Evolutionary conservation across 1,139 yeast species (phyloP), one percentile per base, ranked within the genome.

Genomic region (Pichia sp.): DNA sequence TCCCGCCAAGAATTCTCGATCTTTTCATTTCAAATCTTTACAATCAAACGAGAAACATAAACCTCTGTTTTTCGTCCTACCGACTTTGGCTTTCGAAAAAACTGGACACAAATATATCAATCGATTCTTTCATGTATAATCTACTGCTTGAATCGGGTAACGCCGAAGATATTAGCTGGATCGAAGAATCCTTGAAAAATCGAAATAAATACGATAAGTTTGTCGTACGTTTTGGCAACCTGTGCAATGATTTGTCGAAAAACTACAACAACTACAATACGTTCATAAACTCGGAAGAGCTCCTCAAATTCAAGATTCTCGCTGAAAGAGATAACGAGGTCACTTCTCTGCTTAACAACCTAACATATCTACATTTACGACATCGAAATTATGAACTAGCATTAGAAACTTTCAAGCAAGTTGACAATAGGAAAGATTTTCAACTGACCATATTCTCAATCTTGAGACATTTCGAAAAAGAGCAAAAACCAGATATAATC

Each of bases 61-160:
- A 59, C 10, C 52, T 60, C 5, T 62, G 67, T 45, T 61, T 57
- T 31, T 55, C 58, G 47, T 61, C 64, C 1, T 66, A 64, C 52
- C 54, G 62, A 38, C 53, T 64, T 1, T 67, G 70, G 70, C 16
- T 61, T 5, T 59, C 64, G 6, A 57, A 52, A 34, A 49, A 54
- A 11, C 50, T 58, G 5, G 45, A 50, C 5, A 61, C 66, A 1
- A 54, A 50, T 15, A 51, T 57, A 10, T 51, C 57, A 11, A 63
- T 67, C 5, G 66, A 64, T 50, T 62, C 62, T 3, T 58, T 57
- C 31, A 36, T 67, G 42, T 64, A 61, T 38, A 57, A 55, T 46
- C 41, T 62, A 8, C 19, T 66, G 8, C 32, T 52, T 8, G 58
- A 57, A n/a, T 38, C 53, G 11, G 65, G 63, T 1, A 41, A 56